phyloP scores from a whole-genome alignment of 75 land plant species.

The Sequoia sempervirens region DNA sequence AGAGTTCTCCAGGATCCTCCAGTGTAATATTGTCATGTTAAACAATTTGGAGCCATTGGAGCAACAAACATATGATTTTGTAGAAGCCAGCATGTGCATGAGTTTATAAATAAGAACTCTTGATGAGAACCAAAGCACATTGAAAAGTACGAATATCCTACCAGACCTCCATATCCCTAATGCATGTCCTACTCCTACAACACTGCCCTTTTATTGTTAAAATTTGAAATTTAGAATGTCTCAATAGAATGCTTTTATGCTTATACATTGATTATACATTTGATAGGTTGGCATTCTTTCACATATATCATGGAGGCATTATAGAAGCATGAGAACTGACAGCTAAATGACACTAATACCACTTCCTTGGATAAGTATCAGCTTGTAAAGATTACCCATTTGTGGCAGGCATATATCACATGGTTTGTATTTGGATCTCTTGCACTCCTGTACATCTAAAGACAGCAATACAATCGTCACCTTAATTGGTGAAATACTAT shows the following conservation, averaged over 20 bases:
- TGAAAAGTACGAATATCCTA: neutral
- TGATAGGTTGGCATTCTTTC: neutral
- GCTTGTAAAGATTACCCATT: neutral
- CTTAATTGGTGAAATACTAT: neutral
- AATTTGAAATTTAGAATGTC: neutral
- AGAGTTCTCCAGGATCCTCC: neutral
- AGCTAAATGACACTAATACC: neutral
- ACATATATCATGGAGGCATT: neutral
- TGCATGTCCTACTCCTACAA: neutral
- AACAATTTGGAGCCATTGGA: neutral
- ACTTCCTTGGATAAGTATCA: neutral
- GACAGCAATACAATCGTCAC: neutral
- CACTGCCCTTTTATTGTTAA: neutral
- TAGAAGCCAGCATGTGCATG: neutral
- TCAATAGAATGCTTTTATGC: no score
- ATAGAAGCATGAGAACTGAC: neutral
- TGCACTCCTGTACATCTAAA: neutral
- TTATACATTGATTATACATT: neutral
- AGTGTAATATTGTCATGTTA: neutral
- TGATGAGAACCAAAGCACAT: neutral
- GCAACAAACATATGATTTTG: neutral
- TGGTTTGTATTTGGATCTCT: neutral
- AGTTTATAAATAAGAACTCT: neutral
- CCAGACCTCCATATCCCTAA: neutral
- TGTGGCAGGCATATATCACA: neutral